phyloP scores from a whole-genome alignment of 2,329 filamentous ascomycete genomes.

The Sporothrix globosa region DNA sequence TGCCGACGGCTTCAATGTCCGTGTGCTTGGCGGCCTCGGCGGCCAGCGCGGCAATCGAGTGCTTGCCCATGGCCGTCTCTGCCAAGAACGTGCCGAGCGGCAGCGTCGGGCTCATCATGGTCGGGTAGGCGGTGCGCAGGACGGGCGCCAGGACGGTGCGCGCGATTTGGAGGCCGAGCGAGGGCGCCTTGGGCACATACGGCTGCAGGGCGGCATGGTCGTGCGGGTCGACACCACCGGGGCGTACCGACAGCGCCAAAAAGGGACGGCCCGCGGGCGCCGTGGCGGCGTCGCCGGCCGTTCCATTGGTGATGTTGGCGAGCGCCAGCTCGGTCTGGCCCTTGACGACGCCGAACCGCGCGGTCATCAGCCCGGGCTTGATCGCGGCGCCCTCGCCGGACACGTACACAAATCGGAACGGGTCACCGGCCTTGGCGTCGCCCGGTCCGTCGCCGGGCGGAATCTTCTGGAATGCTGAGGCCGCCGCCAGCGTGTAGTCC shows the following conservation, averaged over 20 bases:
- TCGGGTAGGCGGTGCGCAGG: slow-evolving; percentile 37
- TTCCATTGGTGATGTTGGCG: slow-evolving; percentile 53
- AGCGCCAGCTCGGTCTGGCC: slow-evolving; percentile 66
- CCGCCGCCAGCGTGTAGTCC: slow-evolving; percentile 60
- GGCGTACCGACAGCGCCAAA: slow-evolving; percentile 60
- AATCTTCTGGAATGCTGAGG: slow-evolving; percentile 30
- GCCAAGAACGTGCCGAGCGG: slow-evolving; percentile 51
- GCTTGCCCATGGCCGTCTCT: slow-evolving; percentile 51
- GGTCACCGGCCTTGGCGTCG: background rate
- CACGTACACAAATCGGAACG: slow-evolving; percentile 72
- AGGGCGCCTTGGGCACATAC: slow-evolving; percentile 46
- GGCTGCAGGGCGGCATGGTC: slow-evolving; percentile 49
- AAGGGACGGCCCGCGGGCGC: slow-evolving; percentile 45
- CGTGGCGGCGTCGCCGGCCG: background rate
- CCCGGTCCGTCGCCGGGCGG: slow-evolving; percentile 14
- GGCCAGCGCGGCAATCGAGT: slow-evolving; percentile 37
- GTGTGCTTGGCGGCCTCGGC: slow-evolving; percentile 35
- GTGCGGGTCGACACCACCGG: slow-evolving; percentile 59
- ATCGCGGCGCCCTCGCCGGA: slow-evolving; percentile 66
- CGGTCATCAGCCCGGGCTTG: slow-evolving; percentile 57
- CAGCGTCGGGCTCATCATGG: slow-evolving; percentile 49
- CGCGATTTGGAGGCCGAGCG: background rate
- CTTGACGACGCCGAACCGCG: slow-evolving; percentile 66
- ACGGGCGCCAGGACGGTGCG: slow-evolving; percentile 39
- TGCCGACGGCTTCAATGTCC: slow-evolving; percentile 40